phyloP scores from a whole-genome alignment of 345 rosid species.

The Melaleuca quinquenervia region DNA sequence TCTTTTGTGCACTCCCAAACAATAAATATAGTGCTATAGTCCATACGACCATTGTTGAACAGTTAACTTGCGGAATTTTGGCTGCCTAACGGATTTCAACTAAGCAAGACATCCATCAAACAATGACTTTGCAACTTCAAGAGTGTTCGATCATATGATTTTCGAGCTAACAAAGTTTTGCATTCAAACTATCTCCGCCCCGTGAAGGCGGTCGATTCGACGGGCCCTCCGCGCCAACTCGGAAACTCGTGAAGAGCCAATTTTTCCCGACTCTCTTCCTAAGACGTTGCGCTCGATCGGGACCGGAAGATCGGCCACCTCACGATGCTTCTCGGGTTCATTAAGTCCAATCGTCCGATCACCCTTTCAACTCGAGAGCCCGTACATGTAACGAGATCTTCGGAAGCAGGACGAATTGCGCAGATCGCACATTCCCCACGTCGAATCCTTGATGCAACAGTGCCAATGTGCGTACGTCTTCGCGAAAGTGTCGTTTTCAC shows the following conservation, averaged over 20 bases:
- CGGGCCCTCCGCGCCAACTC: background rate
- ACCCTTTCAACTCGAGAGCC: background rate
- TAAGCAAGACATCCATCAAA: background rate
- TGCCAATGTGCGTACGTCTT: background rate
- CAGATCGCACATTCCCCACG: background rate
- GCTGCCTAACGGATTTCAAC: background rate
- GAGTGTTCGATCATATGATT: background rate
- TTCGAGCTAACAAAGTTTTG: background rate
- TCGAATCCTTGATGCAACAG: background rate
- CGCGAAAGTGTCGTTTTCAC: background rate
- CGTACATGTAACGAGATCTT: background rate
- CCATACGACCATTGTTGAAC: background rate
- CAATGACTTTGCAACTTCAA: background rate
- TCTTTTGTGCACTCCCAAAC: background rate
- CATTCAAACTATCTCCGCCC: background rate
- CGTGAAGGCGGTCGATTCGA: background rate
- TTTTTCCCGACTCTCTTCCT: background rate
- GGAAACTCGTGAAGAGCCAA: background rate
- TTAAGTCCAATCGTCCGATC: background rate
- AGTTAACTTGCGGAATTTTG: background rate
- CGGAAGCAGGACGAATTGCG: background rate
- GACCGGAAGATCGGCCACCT: background rate
- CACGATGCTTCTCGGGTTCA: background rate
- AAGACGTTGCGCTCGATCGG: background rate
- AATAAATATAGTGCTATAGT: background rate